Evolutionary conservation across 192 early-diverging fungal species (phyloP), one percentile per base, ranked within the genome.

Genomic region (Coemansia javaensis): DNA sequence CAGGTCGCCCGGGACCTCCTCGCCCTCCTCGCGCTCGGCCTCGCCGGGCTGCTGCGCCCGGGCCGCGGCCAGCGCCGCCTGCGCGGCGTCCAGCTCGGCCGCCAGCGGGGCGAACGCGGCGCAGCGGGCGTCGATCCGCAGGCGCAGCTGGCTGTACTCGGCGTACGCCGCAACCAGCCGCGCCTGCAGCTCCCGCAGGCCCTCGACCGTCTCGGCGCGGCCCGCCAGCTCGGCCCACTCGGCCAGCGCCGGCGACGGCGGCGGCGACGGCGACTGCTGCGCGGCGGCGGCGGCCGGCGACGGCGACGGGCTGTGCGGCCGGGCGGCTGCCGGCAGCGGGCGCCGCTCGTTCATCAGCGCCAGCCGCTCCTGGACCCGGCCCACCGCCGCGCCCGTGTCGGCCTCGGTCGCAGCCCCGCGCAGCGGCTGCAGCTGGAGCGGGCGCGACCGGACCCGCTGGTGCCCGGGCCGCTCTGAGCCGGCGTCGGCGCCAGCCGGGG

Each of bases 21-120:
- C 64, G 44, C 71, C 71, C 27, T 67, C 71, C 31, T 75, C 68
- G 15, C 57, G 68, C 22, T 64, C 63, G 0, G 55, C 40, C 31
- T 64, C 51, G 5, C 39, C 49, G 16, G 17, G 16, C 30, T 32
- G 51, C 40, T 41, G 17, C 23, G 16, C 24, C 3, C 20, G 41
- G n/a, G 12, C 15, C 5, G 50, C 54, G 0, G 6, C 20, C 16
- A 15, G 46, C 3, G 48, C 43, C 0, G 32, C 35, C 16, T 40
- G 50, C 10, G 63, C 62, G 2, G 43, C 39, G 1, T 32, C 27
- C 15, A 66, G 58, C 44, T 65, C 69, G 21, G 40, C 44, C 9
- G 49, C 37, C 5, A 66, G 44, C n/a, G 53, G 40, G 31, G 32
- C 53, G 49, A 58, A 61, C 9, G 53, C 50, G 2, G 45, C 21